Base-by-base conservation (phyloP, 768 basidiomycete species). In the Sistotremastrum suecicum region DNA sequence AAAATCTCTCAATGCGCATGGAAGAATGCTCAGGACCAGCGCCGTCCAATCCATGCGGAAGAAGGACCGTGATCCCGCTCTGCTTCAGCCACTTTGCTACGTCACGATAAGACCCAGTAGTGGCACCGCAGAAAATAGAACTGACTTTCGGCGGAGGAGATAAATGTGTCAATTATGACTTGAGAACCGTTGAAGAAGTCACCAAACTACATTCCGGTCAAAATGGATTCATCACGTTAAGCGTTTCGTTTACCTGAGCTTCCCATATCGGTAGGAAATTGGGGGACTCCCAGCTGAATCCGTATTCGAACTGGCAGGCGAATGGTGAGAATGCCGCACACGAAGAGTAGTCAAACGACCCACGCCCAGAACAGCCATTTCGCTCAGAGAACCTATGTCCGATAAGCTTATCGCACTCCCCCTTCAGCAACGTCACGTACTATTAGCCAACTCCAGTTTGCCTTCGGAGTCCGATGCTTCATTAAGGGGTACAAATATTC, bases 11-110 rank as follows among this genome's bases (percentile, higher is more conserved):
- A 37, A 94, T 68, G 10, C 90, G 76, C 42, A 78, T 83, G 0
- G 86, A 89, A 0, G 89, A 94, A 57, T 95, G 90, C 58, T 95
- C 90, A 0, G 90, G 90, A 2, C 91, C 90, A 10, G 90, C 89
- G 31, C 90, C 90, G 53, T 95, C 89, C 10, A 88, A 67, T 10
- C 91, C 90, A 50, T 95, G 90, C 29, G 90, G 90, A 0, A 95
- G 69, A 40, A 89, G 73, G 47, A 95, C 63, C 3, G 88, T 80
- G 20, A 95, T 71, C 0, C 83, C 90, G 52, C 87, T 91, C 63
- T 94, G 90, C 58, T 80, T 85, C 41, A 87, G 63, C 91, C 91
- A 95, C 66, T 95, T 95, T 3, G 89, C 87, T 89, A 51, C 35
- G 48, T 33, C 11, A 36, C 49, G 41, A 42, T 46, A 39, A 43